These are phyloP conservation scores for Penicillium capsulatum DNA, from an alignment of 2,329 filamentous ascomycete species.

Conservation along the genomic window DNA sequence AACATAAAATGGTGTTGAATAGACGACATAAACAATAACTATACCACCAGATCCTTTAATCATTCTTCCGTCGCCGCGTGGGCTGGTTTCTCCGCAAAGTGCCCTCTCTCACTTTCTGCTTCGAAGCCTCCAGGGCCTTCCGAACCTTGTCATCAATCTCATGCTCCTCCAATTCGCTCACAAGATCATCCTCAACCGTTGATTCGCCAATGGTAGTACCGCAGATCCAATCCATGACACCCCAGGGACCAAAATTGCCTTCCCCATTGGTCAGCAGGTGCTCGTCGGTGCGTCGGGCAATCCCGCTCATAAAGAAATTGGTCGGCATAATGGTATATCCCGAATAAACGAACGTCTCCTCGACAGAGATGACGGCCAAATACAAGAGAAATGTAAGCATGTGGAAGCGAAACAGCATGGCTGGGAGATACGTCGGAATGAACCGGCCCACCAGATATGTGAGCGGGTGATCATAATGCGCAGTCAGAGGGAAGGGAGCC, in stretches of 20 bases:
- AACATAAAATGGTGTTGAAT: neutral
- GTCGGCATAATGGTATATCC: conserved; percentile 58
- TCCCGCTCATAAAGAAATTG: conserved; percentile 55
- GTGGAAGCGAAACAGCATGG: conserved; percentile 56
- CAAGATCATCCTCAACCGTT: conserved; percentile 50
- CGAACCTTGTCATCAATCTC: conserved; percentile 32
- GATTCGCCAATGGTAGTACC: conserved; percentile 39
- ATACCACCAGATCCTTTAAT: neutral
- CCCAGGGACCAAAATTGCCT: conserved; percentile 46
- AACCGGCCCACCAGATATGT: conserved; percentile 53
- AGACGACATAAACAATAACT: neutral
- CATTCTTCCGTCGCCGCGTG: conserved; percentile 1
- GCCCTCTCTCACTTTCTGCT: conserved; percentile 25
- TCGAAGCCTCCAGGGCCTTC: conserved; percentile 30
- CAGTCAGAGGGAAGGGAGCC: conserved; percentile 54
- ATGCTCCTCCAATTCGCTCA: conserved; percentile 37
- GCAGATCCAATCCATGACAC: conserved; percentile 44
- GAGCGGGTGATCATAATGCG: conserved; percentile 58
- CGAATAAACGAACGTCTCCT: conserved; percentile 58
- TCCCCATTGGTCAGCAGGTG: conserved; percentile 50
- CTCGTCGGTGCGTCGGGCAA: conserved; percentile 54
- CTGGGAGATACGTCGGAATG: conserved; percentile 55
- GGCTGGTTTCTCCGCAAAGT: conserved; percentile 15
- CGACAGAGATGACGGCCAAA: conserved; percentile 52
- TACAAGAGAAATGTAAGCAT: conserved; percentile 58